phyloP scores from a whole-genome alignment of 208 protist genomes.

The Trypanosoma conorhini region DNA sequence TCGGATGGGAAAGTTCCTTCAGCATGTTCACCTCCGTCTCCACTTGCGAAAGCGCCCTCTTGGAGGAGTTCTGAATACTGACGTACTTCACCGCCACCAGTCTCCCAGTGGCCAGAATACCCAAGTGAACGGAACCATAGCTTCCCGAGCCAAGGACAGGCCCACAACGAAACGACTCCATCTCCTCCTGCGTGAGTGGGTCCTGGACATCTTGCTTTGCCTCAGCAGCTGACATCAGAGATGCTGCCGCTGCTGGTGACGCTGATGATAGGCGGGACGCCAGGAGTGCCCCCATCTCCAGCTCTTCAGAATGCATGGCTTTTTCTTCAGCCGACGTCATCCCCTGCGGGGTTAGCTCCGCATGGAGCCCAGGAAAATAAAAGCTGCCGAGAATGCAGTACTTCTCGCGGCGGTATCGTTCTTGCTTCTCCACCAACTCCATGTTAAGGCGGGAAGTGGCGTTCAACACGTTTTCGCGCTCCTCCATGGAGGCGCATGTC shows the following conservation, averaged over 20 bases:
- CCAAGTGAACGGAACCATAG: slow-evolving; percentile 27
- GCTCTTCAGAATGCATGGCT: not conserved
- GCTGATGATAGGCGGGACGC: not conserved
- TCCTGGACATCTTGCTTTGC: not conserved
- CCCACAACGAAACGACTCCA: slow-evolving; percentile 79
- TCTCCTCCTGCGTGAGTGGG: slow-evolving; percentile 64
- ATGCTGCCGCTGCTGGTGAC: not conserved
- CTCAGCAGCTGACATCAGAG: not conserved
- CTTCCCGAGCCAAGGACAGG: slow-evolving; percentile 40
- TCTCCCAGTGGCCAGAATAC: slow-evolving; percentile 25
- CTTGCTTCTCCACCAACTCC: slow-evolving; percentile 76
- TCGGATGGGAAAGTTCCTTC: slow-evolving; percentile 76
- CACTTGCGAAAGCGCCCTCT: slow-evolving; percentile 51
- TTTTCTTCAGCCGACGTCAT: not conserved
- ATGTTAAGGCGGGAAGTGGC: slow-evolving; percentile 63
- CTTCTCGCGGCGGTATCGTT: slow-evolving; percentile 65
- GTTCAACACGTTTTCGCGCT: slow-evolving; percentile 70
- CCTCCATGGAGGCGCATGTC: slow-evolving; percentile 36
- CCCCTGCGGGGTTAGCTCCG: not conserved
- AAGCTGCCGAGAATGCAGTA: slow-evolving; percentile 35
- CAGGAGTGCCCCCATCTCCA: not conserved
- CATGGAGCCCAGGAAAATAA: not conserved
- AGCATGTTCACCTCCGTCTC: slow-evolving; percentile 76
- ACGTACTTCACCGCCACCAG: slow-evolving; percentile 38
- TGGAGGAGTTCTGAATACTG: slow-evolving; percentile 47